Conservation (phyloP, 2,329 filamentous ascomycete species). For the Exophiala oligosperma region DNA sequence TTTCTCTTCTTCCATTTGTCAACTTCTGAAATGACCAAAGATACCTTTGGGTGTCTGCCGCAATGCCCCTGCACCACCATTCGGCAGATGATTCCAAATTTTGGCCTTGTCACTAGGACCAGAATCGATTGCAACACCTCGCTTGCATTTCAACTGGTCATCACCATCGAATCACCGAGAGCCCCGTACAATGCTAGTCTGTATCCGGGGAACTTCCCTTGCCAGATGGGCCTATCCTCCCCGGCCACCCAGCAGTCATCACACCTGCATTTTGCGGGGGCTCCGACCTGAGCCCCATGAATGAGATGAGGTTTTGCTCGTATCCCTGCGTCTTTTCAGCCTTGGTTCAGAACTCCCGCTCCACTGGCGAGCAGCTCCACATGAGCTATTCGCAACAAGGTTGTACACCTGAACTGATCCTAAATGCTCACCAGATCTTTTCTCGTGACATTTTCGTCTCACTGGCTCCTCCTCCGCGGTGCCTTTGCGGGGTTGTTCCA, state of each 20-base stretch:
- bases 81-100: background rate
- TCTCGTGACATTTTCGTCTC: background rate
- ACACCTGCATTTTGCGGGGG: background rate
- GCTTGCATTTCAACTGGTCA: background rate
- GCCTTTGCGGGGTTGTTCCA: background rate
- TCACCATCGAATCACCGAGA: background rate
- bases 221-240: background rate
- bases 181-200: conserved; percentile 1
- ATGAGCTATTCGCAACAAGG: background rate
- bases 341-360: background rate
- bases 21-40: background rate
- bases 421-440: background rate
- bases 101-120: background rate
- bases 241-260: background rate
- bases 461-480: background rate
- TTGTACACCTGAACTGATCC: background rate
- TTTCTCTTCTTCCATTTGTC: background rate
- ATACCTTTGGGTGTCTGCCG: too few relatives aligned
- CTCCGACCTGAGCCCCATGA: background rate
- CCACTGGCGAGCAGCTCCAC: background rate
- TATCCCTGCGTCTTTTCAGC: background rate
- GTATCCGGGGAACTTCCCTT: background rate
- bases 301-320: background rate
- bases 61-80: background rate
- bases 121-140: background rate